These are phyloP conservation scores for Chlorokybus atmophyticus DNA, from an alignment of 139 green algal species.

Conservation along the genomic window DNA sequence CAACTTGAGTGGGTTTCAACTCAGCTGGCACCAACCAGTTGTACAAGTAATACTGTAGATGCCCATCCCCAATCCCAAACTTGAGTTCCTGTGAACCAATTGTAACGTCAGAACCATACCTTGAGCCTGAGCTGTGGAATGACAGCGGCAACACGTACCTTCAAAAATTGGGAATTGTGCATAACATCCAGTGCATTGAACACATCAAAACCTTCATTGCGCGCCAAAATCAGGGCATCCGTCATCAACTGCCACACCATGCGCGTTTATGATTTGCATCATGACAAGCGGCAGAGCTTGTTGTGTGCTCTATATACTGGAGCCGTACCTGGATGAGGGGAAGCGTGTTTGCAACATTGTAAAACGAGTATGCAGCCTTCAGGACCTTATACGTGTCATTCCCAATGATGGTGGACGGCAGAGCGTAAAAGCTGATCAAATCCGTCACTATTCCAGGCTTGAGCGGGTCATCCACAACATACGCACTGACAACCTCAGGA, in stretches of 20 bases:
- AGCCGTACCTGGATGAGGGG: constrained; percentile 6
- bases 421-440: constrained; percentile 86
- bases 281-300: too few species aligned
- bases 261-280: not conserved
- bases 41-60: constrained; percentile 96
- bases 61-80: constrained; percentile 93
- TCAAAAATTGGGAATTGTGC: constrained; percentile 28
- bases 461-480: constrained; percentile 63
- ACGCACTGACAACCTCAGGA: constrained; percentile 67
- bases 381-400: constrained; percentile 70
- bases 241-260: constrained; percentile 42
- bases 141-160: constrained; percentile 32
- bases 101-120: too few species aligned
- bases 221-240: constrained; percentile 71
- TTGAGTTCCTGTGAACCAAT: constrained; percentile 78
- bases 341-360: constrained; percentile 53
- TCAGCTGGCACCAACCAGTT: constrained; percentile 67
- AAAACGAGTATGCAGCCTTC: constrained; percentile 90
- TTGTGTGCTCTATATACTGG: too few species aligned
- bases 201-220: constrained; percentile 71
- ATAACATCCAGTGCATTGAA: constrained; percentile 97
- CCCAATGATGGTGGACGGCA: constrained; percentile 60
- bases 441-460: constrained; percentile 57
- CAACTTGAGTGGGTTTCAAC: constrained; percentile 57
- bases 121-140: too few species aligned